phyloP scores from a whole-genome alignment of 1,284 basidiomycete species.

The Sanghuangporus weigelae region DNA sequence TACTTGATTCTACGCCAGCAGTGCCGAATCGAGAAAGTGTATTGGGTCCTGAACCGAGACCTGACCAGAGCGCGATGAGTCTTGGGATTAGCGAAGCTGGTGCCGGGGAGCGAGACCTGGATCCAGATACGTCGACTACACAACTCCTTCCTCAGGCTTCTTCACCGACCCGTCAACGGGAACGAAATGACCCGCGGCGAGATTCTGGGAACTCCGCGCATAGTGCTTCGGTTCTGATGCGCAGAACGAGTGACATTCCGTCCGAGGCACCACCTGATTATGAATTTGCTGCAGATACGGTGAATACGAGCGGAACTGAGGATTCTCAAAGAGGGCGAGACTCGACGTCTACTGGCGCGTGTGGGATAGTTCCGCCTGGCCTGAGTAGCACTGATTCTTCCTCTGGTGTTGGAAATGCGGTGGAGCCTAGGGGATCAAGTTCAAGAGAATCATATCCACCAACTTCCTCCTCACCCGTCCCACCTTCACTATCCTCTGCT shows the following conservation, averaged over 20 bases:
- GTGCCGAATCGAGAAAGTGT: neutral
- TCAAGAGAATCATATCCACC: neutral
- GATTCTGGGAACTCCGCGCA: neutral
- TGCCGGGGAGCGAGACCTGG: neutral
- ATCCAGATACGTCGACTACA: constrained; percentile 4
- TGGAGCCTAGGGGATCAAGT: neutral
- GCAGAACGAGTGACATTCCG: constrained; percentile 2
- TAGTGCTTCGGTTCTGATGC: neutral
- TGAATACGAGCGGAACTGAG: neutral
- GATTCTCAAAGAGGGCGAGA: neutral
- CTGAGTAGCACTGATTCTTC: neutral
- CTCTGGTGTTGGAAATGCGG: neutral
- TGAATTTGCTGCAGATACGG: neutral
- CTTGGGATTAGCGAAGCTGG: neutral
- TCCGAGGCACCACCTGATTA: constrained; percentile 16
- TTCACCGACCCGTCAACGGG: neutral
- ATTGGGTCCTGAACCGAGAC: neutral
- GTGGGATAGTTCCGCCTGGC: neutral
- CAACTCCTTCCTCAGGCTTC: neutral
- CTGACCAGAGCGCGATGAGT: constrained; percentile 1
- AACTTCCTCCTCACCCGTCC: neutral
- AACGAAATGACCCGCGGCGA: neutral
- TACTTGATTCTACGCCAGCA: neutral
- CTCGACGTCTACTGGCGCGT: neutral
- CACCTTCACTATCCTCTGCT: neutral